These are phyloP conservation scores for Lentinus tigrinus DNA, from an alignment of 768 basidiomycete species.

Conservation along the genomic window DNA sequence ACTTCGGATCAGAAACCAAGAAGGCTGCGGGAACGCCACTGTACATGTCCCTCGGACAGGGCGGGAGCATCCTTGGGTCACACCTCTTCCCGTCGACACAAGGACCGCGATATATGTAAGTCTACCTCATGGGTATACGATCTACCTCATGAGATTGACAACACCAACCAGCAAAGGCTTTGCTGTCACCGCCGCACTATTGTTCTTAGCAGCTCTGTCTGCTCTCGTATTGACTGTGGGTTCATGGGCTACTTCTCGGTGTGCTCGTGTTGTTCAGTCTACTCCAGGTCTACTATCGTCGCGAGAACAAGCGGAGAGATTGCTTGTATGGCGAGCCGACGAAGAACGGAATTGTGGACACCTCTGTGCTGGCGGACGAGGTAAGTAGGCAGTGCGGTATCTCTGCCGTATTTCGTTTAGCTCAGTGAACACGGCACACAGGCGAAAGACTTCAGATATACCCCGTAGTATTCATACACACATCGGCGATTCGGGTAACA, in stretches of 20 bases:
- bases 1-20: constrained; percentile 46
- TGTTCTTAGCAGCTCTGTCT: constrained; percentile 19
- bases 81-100: constrained; percentile 42
- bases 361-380: constrained; percentile 26
- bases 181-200: constrained; percentile 22
- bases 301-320: constrained; percentile 20
- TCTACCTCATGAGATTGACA: not conserved
- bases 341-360: constrained; percentile 25
- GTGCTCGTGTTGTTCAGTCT: not conserved
- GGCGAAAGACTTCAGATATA: too few relatives aligned
- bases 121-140: not conserved
- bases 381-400: not conserved
- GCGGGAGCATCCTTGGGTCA: constrained; percentile 40
- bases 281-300: not conserved
- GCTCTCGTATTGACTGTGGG: constrained; percentile 22
- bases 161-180: constrained; percentile 18
- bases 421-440: too few relatives aligned
- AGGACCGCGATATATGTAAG: constrained; percentile 39
- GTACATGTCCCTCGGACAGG: constrained; percentile 42
- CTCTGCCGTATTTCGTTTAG: too few relatives aligned
- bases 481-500: too few relatives aligned
- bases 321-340: constrained; percentile 23
- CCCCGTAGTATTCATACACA: too few relatives aligned
- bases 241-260: not conserved
- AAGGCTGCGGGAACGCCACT: constrained; percentile 42